Conservation (phyloP, 2,329 filamentous ascomycete species). For the Waltergamsia citrina region DNA sequence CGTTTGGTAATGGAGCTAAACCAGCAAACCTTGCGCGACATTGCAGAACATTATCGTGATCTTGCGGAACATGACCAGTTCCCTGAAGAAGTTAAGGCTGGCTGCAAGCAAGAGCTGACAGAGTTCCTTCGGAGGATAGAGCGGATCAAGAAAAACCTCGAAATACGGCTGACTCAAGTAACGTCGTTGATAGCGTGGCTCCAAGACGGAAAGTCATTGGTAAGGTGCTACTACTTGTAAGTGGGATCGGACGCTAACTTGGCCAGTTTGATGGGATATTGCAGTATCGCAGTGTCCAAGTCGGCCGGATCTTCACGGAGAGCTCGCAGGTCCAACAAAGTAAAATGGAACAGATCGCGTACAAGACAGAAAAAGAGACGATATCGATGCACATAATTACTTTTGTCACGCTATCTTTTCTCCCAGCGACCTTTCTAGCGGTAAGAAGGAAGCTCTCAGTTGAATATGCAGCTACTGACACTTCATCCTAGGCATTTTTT, state of each 20-base stretch:
- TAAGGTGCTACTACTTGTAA: not conserved
- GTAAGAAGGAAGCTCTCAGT: conserved; percentile 1
- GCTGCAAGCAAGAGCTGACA: not conserved
- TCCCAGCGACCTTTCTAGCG: not conserved
- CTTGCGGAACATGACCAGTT: not conserved
- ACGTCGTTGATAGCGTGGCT: not conserved
- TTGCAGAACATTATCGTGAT: not conserved
- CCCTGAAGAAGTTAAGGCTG: not conserved
- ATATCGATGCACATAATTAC: conserved; percentile 1
- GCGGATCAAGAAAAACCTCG: not conserved
- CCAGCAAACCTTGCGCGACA: not conserved
- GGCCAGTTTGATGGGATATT: not conserved
- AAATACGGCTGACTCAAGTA: not conserved
- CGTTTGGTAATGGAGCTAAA: not conserved
- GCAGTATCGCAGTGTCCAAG: not conserved
- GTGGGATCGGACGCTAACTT: not conserved
- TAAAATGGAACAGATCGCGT: conserved; percentile 1
- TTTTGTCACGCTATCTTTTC: conserved; percentile 1
- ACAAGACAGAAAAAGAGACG: conserved; percentile 1
- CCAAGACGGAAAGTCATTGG: not conserved
- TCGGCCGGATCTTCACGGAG: not conserved
- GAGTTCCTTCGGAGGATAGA: not conserved
- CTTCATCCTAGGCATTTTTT: not conserved
- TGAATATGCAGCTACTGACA: not conserved
- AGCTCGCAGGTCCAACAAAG: not conserved